Evolutionary conservation across 2,329 filamentous ascomycete species (phyloP), one percentile per base, ranked within the genome.

Genomic region (Colletotrichum tanaceti): DNA sequence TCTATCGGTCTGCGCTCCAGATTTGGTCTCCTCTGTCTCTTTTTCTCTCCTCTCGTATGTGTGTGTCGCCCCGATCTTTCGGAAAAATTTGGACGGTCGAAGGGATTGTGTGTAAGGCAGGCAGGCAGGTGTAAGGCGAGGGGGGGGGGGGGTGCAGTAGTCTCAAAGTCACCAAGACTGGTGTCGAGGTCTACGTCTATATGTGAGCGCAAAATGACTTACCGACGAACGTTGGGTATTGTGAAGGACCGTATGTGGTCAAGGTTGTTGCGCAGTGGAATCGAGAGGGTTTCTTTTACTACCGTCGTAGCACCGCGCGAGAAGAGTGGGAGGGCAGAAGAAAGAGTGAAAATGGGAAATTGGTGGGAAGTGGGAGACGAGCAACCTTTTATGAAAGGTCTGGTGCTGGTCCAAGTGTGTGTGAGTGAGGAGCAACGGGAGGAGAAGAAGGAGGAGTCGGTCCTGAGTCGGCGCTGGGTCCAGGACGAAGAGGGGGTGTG

Each of bases 251-350:
- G 20, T 55, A 32, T 50, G 14, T 50, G 64, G 58, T 63, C 58
- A 10, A 54, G 32, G 24, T 70, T 39, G 46, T 53, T 68, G 63
- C 64, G 64, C 67, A 68, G 66, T 70, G 64, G 67, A 38, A 68
- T 70, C 67, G 67, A 70, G 67, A 70, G 67, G 64, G 63, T 58
- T 67, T 62, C 52, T 68, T 63, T 63, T 67, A 53, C 63, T 70
- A 68, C 67, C 67, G 67, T 70, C 67, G 63, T 62, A 59, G 57
- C 67, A 70, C 67, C 58, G 67, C 64, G 63, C 58, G 47, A 63
- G 69, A 70, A 41, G 66, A 63, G 38, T 61, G 58, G 60, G 58
- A 70, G 69, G 61, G 62, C 61, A 61, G 39, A 62, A 70, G 69
- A 66, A 57, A 28, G 61, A 58, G 61, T 20, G 20, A 58, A 55